Evolutionary conservation across 2,329 filamentous ascomycete genomes (phyloP).

Genomic region (Nothophoma quercina): DNA sequence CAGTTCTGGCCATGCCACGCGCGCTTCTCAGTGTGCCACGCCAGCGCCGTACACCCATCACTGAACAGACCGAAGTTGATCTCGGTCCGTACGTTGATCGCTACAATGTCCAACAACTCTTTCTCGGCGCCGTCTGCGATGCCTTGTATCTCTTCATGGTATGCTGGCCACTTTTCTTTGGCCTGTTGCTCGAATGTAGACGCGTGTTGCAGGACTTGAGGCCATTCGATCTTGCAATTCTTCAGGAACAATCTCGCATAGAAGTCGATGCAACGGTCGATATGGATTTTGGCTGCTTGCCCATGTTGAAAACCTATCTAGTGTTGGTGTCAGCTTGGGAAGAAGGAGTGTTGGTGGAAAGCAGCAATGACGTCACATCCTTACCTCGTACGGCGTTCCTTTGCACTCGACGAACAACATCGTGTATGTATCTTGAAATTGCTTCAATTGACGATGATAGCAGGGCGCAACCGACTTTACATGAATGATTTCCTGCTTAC

Average conservation of each 20-base stretch:
- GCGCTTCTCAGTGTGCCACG: constrained; percentile 51
- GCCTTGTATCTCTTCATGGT: constrained; percentile 58
- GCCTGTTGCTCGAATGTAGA: constrained; percentile 58
- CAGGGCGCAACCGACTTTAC: not conserved
- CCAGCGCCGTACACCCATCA: constrained; percentile 65
- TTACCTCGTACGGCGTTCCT: constrained; percentile 55
- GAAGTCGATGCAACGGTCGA: constrained; percentile 55
- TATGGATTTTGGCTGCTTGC: constrained; percentile 47
- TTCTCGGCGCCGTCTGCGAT: constrained; percentile 61
- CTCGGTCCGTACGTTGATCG: constrained; percentile 65
- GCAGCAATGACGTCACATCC: constrained; percentile 26
- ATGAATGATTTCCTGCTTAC: not conserved
- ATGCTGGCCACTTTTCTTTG: constrained; percentile 52
- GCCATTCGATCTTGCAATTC: constrained; percentile 58
- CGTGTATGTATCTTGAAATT: constrained; percentile 3
- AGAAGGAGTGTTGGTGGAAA: not conserved
- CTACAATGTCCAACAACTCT: constrained; percentile 61
- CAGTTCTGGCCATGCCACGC: constrained; percentile 65
- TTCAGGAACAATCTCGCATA: constrained; percentile 58
- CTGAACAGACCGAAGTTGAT: constrained; percentile 65
- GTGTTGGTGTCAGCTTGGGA: not conserved
- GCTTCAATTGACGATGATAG: not conserved
- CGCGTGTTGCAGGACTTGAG: constrained; percentile 55
- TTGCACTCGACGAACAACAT: constrained; percentile 53
- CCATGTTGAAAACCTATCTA: constrained; percentile 62